Evolutionary conservation across 352 stramenopile genomes (phyloP).

Genomic region (Thraustochytrium sp.): DNA sequence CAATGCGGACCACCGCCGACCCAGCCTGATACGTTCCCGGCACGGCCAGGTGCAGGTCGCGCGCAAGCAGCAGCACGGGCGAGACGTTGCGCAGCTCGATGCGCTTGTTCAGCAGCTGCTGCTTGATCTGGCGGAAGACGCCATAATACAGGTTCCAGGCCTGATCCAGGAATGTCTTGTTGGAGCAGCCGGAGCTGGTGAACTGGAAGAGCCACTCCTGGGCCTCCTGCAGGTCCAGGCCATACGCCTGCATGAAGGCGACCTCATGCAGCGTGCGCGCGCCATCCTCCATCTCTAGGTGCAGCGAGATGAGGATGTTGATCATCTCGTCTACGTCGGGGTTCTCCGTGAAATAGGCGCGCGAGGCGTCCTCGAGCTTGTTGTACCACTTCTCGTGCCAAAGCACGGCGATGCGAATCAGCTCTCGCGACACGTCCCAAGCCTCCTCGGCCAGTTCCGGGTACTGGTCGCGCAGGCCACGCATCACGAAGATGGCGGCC

Average conservation of each 20-base stretch:
- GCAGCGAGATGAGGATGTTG: conserved; percentile 81
- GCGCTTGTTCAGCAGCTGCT: conserved; percentile 84
- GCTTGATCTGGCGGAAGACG: conserved; percentile 88
- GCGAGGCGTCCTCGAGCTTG: conserved; percentile 91
- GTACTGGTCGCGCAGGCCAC: conserved; percentile 83
- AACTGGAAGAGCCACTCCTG: conserved; percentile 47
- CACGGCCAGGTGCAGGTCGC: conserved; percentile 88
- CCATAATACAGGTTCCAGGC: conserved; percentile 98
- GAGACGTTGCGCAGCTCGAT: conserved; percentile 93
- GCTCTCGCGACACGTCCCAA: conserved; percentile 84
- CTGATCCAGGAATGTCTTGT: conserved; percentile 77
- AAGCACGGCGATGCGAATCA: conserved; percentile 96
- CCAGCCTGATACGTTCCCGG: conserved; percentile 77
- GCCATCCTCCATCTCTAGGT: conserved; percentile 77
- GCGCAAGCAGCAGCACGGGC: conserved; percentile 76
- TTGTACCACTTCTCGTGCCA: conserved; percentile 98
- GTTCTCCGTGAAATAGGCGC: conserved; percentile 92
- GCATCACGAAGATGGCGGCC: conserved; percentile 90
- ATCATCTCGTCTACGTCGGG: conserved; percentile 90
- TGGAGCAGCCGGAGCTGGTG: not conserved
- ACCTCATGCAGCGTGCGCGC: conserved; percentile 70
- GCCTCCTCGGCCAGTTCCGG: conserved; percentile 91
- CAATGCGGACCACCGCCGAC: conserved; percentile 60
- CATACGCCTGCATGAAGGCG: conserved; percentile 77
- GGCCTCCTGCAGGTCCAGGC: conserved; percentile 47